phyloP scores from a whole-genome alignment of 495 filamentous ascomycete genomes.

The Aspergillus saccharolyticus region DNA sequence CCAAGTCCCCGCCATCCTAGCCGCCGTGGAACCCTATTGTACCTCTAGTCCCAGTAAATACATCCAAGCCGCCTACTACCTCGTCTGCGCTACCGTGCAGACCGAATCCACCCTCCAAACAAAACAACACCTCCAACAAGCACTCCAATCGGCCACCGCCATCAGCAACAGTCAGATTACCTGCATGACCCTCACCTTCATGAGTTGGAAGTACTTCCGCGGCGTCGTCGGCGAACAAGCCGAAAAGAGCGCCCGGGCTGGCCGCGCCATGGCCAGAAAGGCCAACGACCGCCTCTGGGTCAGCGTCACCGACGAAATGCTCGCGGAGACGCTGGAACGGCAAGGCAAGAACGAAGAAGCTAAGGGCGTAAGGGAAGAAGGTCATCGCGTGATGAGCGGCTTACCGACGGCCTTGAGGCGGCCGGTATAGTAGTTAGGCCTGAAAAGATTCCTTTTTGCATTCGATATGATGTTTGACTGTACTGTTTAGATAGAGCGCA shows the following conservation, averaged over 20 bases:
- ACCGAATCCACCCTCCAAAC: slow-evolving; percentile 61
- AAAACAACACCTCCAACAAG: slow-evolving; percentile 70
- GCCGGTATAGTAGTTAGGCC: slow-evolving; percentile 11
- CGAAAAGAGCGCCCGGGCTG: slow-evolving; percentile 78
- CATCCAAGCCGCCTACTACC: slow-evolving; percentile 69
- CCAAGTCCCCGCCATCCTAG: slow-evolving; percentile 49
- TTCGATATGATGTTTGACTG: background rate
- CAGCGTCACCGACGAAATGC: slow-evolving; percentile 76
- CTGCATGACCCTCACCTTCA: slow-evolving; percentile 75
- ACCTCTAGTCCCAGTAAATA: slow-evolving; percentile 62
- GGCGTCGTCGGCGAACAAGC: slow-evolving; percentile 86
- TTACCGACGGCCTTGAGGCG: slow-evolving; percentile 42
- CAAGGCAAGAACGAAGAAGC: slow-evolving; percentile 67
- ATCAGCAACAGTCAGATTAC: slow-evolving; percentile 65
- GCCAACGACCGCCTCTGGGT: slow-evolving; percentile 77
- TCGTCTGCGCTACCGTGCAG: slow-evolving; percentile 66
- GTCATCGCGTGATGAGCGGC: slow-evolving; percentile 37
- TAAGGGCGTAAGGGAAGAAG: slow-evolving; percentile 37
- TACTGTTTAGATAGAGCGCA: background rate
- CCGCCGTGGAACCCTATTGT: slow-evolving; percentile 63
- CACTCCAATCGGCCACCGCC: slow-evolving; percentile 52
- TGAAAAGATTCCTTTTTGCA: no score
- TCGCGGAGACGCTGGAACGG: slow-evolving; percentile 67
- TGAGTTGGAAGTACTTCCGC: slow-evolving; percentile 80
- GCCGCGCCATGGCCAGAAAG: slow-evolving; percentile 66